Conservation (phyloP, 2,329 filamentous ascomycete genomes). For the Trichoderma koningiopsis region DNA sequence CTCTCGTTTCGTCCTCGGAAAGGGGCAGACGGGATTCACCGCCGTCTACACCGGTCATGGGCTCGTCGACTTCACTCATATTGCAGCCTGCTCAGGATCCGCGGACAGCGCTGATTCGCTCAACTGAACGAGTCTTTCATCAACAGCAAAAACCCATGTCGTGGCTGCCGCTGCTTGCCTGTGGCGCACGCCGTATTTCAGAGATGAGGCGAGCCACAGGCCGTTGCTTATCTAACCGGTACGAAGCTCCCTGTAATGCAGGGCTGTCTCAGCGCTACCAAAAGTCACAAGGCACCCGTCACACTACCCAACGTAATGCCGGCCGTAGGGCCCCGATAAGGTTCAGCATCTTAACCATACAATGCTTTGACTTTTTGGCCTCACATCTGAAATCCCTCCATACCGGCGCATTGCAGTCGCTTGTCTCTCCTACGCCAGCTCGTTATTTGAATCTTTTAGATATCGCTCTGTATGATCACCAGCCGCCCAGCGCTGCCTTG, state of each 20-base stretch:
- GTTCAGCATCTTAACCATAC: slow-evolving; percentile 1
- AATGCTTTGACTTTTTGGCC: background rate
- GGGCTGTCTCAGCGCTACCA: slow-evolving; percentile 18
- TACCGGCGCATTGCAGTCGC: background rate
- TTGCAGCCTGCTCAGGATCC: slow-evolving; percentile 3
- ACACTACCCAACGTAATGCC: slow-evolving; percentile 32
- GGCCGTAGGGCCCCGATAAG: background rate
- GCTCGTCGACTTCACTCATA: slow-evolving; percentile 37
- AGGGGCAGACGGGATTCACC: slow-evolving; percentile 54
- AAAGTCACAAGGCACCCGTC: slow-evolving; percentile 39
- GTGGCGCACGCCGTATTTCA: slow-evolving; percentile 1
- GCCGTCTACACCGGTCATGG: slow-evolving; percentile 33
- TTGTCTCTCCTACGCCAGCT: background rate
- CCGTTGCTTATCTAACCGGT: slow-evolving; percentile 16
- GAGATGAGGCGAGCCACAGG: background rate
- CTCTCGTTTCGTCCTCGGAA: slow-evolving; percentile 65
- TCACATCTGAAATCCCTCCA: background rate
- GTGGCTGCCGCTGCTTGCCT: background rate
- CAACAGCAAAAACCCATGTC: background rate
- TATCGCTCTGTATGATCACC: slow-evolving; percentile 17
- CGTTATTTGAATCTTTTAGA: background rate
- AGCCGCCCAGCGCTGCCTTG: slow-evolving; percentile 35
- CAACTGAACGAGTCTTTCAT: background rate
- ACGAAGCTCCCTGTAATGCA: background rate
- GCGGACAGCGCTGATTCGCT: slow-evolving; percentile 6